Evolutionary conservation across 768 basidiomycete genomes (phyloP).

Genomic region (Tephrocybe sp.): DNA sequence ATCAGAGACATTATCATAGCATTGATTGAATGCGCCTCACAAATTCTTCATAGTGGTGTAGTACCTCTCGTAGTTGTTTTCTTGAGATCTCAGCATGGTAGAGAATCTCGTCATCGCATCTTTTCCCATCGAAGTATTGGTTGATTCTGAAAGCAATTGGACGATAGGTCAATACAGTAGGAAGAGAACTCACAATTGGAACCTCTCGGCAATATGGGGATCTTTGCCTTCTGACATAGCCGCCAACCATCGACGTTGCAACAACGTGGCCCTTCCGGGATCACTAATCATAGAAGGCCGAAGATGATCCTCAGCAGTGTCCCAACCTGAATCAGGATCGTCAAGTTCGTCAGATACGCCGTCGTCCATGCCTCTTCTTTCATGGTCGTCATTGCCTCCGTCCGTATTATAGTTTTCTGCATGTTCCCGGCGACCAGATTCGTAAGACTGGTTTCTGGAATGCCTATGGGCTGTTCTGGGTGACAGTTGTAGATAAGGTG

Average conservation of each 20-base stretch:
- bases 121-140: constrained; percentile 92
- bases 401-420: constrained; percentile 40
- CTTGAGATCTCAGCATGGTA: constrained; percentile 83
- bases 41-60: constrained; percentile 87
- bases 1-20: constrained; percentile 3
- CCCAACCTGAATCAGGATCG: constrained; percentile 43
- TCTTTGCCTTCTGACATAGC: constrained; percentile 90
- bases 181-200: constrained; percentile 69
- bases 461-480: constrained; percentile 52
- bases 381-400: constrained; percentile 28
- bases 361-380: constrained; percentile 41
- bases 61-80: constrained; percentile 79
- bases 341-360: constrained; percentile 45
- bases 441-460: constrained; percentile 45
- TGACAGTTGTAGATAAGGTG: constrained; percentile 55
- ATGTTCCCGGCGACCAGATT: constrained; percentile 40
- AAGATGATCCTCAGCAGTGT: constrained; percentile 47
- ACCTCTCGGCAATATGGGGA: constrained; percentile 63
- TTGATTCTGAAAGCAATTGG: constrained; percentile 83
- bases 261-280: constrained; percentile 77
- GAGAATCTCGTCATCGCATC: constrained; percentile 92
- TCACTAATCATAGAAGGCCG: constrained; percentile 74
- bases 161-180: too few species aligned
- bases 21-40: constrained; percentile 42
- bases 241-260: constrained; percentile 82